Conservation (phyloP, 177 flowering plant species). For the Tripterygium wilfordii region DNA sequence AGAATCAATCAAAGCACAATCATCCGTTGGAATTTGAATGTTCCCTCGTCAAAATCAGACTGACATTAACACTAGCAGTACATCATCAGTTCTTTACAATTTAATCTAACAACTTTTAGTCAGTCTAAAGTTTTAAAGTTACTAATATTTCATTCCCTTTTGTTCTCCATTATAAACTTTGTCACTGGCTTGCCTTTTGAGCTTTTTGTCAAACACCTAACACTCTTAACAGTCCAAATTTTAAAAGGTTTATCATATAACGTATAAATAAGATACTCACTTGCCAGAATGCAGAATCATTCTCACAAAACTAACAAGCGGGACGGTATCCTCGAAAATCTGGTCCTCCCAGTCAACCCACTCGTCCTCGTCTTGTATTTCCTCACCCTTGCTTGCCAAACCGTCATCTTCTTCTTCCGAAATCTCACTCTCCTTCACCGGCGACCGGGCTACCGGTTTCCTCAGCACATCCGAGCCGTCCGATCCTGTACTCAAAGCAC, state of each 20-base stretch:
- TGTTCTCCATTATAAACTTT: too few species aligned
- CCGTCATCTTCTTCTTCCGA: constrained; percentile 18
- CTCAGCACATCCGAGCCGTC: constrained; percentile 32
- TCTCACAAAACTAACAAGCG: constrained; percentile 82
- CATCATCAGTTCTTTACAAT: too few species aligned
- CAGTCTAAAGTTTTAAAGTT: too few species aligned
- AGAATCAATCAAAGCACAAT: too few species aligned
- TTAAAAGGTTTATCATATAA: background rate
- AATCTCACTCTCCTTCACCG: constrained; percentile 16
- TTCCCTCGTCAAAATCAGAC: too few species aligned
- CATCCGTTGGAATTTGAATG: too few species aligned
- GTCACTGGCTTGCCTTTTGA: too few species aligned
- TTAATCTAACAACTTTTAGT: too few species aligned
- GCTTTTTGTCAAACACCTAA: too few species aligned
- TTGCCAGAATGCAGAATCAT: constrained; percentile 88
- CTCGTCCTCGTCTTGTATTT: constrained; percentile 14
- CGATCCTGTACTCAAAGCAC: constrained; percentile 26
- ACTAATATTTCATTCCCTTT: too few species aligned
- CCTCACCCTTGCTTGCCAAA: constrained; percentile 4
- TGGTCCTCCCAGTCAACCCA: constrained; percentile 87
- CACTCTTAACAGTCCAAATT: background rate
- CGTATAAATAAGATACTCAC: constrained; percentile 35
- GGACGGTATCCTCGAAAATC: constrained; percentile 92
- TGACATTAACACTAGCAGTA: too few species aligned
- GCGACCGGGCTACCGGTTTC: constrained; percentile 31